These are phyloP conservation scores for Didymella pinodella DNA, from an alignment of 2,329 filamentous ascomycete species.

Conservation along the genomic window DNA sequence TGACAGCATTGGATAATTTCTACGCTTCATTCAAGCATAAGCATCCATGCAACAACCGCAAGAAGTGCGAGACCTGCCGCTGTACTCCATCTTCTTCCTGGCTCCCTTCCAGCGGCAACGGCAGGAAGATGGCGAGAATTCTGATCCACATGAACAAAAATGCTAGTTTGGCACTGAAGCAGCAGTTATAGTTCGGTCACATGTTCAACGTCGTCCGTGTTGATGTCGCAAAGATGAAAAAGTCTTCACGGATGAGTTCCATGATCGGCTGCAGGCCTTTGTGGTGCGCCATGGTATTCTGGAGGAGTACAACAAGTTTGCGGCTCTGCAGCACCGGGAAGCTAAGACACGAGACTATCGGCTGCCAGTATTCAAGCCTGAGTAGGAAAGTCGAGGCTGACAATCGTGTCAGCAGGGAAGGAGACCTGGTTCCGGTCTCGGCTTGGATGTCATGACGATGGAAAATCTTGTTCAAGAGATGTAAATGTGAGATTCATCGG, in stretches of 20 bases:
- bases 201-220: neutral
- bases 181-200: neutral
- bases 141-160: neutral
- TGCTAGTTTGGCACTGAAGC: neutral
- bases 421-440: too few species aligned
- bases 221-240: neutral
- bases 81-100: neutral
- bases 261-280: neutral
- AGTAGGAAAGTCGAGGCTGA: neutral
- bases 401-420: neutral
- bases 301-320: neutral
- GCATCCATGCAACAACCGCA: neutral
- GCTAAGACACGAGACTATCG: neutral
- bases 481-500: neutral
- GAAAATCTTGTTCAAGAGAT: too few species aligned
- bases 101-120: neutral
- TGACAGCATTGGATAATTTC: neutral
- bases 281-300: neutral
- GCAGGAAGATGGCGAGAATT: neutral
- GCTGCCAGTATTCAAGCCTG: neutral
- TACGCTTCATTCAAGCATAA: neutral
- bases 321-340: neutral
- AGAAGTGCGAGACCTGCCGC: neutral
- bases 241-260: neutral
- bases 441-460: too few species aligned